These are phyloP conservation scores for Hypsizygus marmoreus DNA, from an alignment of 768 basidiomycete genomes.

Conservation along the genomic window DNA sequence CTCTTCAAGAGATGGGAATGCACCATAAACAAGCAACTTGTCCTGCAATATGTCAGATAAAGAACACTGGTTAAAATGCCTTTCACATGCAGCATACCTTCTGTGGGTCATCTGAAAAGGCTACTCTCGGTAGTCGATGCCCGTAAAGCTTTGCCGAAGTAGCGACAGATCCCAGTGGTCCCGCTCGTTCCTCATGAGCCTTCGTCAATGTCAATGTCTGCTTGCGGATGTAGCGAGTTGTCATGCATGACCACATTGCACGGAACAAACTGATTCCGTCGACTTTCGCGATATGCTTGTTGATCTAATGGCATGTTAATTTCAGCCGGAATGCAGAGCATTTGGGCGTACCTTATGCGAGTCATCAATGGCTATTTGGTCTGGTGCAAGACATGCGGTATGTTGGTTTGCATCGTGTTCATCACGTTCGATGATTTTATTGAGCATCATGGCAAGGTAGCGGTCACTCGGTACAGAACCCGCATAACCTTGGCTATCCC, in stretches of 20 bases:
- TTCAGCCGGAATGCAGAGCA: too few relatives aligned
- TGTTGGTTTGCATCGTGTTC: slow-evolving; percentile 25
- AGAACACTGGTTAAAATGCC: neutral
- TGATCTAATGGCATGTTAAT: too few relatives aligned
- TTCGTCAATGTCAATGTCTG: slow-evolving; percentile 25
- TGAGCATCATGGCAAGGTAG: slow-evolving; percentile 23
- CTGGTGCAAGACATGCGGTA: slow-evolving; percentile 19
- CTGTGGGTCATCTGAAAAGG: slow-evolving; percentile 12
- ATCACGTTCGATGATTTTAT: slow-evolving; percentile 20
- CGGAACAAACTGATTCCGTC: slow-evolving; percentile 20
- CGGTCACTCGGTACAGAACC: slow-evolving; percentile 23
- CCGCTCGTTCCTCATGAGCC: slow-evolving; percentile 7
- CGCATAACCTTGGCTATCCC: slow-evolving; percentile 12
- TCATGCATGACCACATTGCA: slow-evolving; percentile 28
- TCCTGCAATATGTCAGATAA: slow-evolving; percentile 5
- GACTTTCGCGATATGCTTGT: slow-evolving; percentile 25
- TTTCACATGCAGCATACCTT: slow-evolving; percentile 1
- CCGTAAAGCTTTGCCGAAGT: slow-evolving; percentile 6
- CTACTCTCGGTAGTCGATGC: neutral
- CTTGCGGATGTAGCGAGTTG: slow-evolving; percentile 15
- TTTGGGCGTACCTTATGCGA: slow-evolving; percentile 25
- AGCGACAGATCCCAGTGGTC: slow-evolving; percentile 3
- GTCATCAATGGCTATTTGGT: slow-evolving; percentile 25
- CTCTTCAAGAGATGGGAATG: slow-evolving; percentile 7
- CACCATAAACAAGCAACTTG: slow-evolving; percentile 1